Evolutionary conservation across 2,329 filamentous ascomycete species (phyloP), one percentile per base, ranked within the genome.

Genomic region (Penicillium corylophilum): DNA sequence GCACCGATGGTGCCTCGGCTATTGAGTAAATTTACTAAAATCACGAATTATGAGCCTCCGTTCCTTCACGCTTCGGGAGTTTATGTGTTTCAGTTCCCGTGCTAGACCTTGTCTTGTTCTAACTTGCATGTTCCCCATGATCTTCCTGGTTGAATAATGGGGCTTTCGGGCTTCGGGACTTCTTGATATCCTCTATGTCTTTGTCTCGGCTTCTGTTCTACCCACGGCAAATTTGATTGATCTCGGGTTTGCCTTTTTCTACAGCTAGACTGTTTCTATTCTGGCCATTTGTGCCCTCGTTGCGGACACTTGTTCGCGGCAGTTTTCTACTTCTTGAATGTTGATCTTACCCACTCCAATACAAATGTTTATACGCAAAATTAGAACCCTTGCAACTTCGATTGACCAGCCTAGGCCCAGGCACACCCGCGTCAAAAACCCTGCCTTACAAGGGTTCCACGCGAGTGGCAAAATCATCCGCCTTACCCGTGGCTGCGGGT

Each of bases 1-100:
- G 82, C 62, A 78, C 76, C 24, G 72, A 78, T 51, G 75, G 75
- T 47, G 71, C 75, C 54, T 81, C 79, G 29, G 82, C 82, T 41
- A 78, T 83, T 54, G 80, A 82, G 70, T 82, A 80, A 68, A 57
- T 39, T n/a, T 20, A 23, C 40, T 20, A 59, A 55, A 57, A 48
- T 46, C 26, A 51, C 46, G 44, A 46, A 13, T 44, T 50, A 55
- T 52, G 46, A 47, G 33, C 40, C 31, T 24, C 20, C 12, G 33
- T 15, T 22, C 51, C 28, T 24, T 46, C 24, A 26, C 39, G 29
- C 35, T 49, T 24, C 15, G 35, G 55, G 49, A 48, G 54, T 52
- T 56, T 40, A 18, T 38, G 29, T 18, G 12, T 18, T 28, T 28
- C 15, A 5, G 15, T 36, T 26, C 20, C n/a, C 16, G 22, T 44